Percentiles rank a stretch among this genome's conserved stretches.
These are phyloP conservation scores for Protomyces pachydermus DNA, from an alignment of 1,139 yeast genomes.

Conservation along the genomic window DNA sequence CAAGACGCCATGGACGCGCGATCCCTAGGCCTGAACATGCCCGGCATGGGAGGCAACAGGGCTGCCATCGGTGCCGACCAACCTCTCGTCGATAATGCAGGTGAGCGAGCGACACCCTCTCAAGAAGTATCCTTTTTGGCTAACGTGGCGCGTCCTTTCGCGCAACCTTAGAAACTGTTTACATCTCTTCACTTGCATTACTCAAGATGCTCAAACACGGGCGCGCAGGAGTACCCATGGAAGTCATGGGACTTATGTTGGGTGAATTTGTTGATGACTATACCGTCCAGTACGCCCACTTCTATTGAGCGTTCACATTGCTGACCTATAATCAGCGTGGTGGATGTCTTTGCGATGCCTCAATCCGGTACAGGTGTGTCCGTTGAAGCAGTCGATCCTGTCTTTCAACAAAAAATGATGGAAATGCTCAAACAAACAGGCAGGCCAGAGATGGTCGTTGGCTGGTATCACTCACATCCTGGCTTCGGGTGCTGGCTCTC, in stretches of 20 bases:
- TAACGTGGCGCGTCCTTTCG: neutral
- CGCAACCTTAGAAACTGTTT: constrained; percentile 35
- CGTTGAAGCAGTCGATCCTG: constrained; percentile 98
- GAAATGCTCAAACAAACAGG: constrained; percentile 99
- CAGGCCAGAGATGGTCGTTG: constrained; percentile 90
- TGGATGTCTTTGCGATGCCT: constrained; percentile 30
- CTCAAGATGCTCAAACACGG: constrained; percentile 46
- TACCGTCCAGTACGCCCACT: constrained; percentile 54
- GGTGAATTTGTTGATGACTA: constrained; percentile 98
- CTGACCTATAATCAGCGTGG: neutral
- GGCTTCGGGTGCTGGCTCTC: constrained; percentile 99
- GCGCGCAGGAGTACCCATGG: constrained; percentile 99
- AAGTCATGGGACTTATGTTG: constrained; percentile 98
- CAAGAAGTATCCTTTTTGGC: neutral
- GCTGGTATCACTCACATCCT: constrained; percentile 99
- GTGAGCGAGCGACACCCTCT: neutral
- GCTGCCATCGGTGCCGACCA: neutral
- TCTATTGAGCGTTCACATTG: neutral
- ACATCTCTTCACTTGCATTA: constrained; percentile 89
- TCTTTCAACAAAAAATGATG: constrained; percentile 98
- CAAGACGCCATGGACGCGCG: neutral
- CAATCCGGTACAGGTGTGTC: constrained; percentile 91
- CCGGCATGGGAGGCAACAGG: neutral
- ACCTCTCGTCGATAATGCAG: constrained; percentile 23
- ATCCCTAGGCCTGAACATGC: neutral